Conservation (phyloP, 139 green algal species). For the Coccomyxa sp. region DNA sequence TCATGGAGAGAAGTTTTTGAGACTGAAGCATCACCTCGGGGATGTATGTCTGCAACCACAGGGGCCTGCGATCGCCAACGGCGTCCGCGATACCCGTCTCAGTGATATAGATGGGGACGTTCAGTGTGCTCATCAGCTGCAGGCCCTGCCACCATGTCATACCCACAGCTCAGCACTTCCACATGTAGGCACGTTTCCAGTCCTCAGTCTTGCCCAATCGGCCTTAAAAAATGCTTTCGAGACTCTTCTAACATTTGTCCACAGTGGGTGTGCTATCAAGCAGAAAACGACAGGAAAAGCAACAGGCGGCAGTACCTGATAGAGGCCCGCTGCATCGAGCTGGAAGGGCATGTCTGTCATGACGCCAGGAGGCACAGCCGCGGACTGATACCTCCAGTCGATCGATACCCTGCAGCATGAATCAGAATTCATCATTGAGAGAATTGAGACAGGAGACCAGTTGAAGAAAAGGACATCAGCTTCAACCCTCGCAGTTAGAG, state of each 20-base stretch:
- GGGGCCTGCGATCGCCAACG: constrained; percentile 35
- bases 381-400: constrained; percentile 50
- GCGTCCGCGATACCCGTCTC: constrained; percentile 72
- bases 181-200: background rate
- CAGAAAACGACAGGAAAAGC: no score
- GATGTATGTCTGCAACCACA: constrained; percentile 39
- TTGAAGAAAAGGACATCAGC: no score
- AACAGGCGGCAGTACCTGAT: constrained; percentile 13
- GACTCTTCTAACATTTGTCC: no score
- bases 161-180: background rate
- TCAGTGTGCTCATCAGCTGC: constrained; percentile 26
- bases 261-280: no score
- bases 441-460: no score
- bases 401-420: constrained; percentile 29
- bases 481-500: no score
- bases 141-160: constrained; percentile 1
- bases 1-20: no score
- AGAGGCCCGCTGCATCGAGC: constrained; percentile 65
- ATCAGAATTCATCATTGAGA: no score
- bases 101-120: constrained; percentile 81
- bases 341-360: constrained; percentile 88
- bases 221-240: background rate
- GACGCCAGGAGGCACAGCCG: constrained; percentile 43
- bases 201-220: background rate
- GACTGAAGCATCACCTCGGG: constrained; percentile 6